Evolutionary conservation across 1,284 basidiomycete species (phyloP).

Genomic region (Puccinia hordei): DNA sequence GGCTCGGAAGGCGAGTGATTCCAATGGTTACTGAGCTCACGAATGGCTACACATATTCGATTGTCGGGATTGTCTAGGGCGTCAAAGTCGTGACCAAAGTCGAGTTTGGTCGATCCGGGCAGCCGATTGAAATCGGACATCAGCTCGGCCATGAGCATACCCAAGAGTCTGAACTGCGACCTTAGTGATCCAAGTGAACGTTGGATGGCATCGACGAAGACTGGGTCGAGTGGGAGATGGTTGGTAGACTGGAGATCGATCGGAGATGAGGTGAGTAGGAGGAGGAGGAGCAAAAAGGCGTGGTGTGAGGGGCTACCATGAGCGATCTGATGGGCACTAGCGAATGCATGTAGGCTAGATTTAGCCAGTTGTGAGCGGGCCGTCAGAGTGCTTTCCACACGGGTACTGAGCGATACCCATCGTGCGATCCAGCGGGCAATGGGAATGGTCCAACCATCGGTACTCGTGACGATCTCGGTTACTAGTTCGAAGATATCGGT

Average conservation of each 20-base stretch:
- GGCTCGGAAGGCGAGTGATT: not conserved
- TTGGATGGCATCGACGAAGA: slow-evolving; percentile 36
- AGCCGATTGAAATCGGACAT: slow-evolving; percentile 15
- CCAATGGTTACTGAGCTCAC: slow-evolving; percentile 20
- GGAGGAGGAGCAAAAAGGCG: slow-evolving; percentile 38
- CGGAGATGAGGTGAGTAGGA: slow-evolving; percentile 26
- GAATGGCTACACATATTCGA: slow-evolving; percentile 19
- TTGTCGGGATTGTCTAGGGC: slow-evolving; percentile 4
- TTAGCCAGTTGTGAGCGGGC: slow-evolving; percentile 11
- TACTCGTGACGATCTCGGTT: slow-evolving; percentile 13
- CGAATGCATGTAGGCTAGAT: slow-evolving; percentile 3
- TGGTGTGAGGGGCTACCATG: slow-evolving; percentile 21
- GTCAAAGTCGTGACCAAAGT: slow-evolving; percentile 39
- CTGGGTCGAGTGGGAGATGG: not conserved
- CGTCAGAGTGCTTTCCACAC: not conserved
- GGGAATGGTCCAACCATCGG: slow-evolving; percentile 19
- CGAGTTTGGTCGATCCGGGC: slow-evolving; percentile 1
- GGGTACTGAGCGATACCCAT: slow-evolving; percentile 7
- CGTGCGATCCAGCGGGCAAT: slow-evolving; percentile 37
- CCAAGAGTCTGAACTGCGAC: slow-evolving; percentile 33
- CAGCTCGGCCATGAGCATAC: slow-evolving; percentile 47
- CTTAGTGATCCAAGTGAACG: slow-evolving; percentile 31
- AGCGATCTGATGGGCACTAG: slow-evolving; percentile 21
- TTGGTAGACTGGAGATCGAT: not conserved
- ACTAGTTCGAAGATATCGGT: slow-evolving; percentile 1